Base-by-base conservation (phyloP, 2,329 filamentous ascomycete genomes). In the Hypoxylon sp. region DNA sequence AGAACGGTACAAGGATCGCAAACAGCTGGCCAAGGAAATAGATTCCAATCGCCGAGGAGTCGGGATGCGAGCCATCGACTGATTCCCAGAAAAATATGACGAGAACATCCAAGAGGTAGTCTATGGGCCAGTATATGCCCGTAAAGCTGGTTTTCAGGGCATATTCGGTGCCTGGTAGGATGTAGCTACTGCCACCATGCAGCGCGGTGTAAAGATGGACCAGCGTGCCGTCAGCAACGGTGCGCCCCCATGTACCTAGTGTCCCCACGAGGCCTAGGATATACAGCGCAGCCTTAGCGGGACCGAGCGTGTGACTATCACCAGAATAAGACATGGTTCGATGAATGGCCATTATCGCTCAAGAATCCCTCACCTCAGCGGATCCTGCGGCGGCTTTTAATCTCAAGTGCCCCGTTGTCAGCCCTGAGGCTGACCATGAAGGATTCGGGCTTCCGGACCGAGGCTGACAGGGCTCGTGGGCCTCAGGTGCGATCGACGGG, bases 31-130 rank as follows among this genome's bases (percentile, higher is more conserved):
- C 64, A 9, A 42, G 19, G 17, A 67, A 51, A 31, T 67, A 67
- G 53, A 59, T 35, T 13, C 64, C 64, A 6, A 50, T 42, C n/a
- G 64, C 59, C 31, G 64, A 63, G 3, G 42, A 48, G 11, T 35
- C 47, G 24, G 58, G 58, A 35, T 63, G 64, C 8, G 58, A 63
- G 19, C 64, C 64, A 48, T 67, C 52, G n/a, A 54, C 64, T 31
- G 61, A 26, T 31, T 50, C 46, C 46, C 46, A 50, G 57, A 68
- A 68, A 39, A 68, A 68, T 5, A 65, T 29, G 24, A 68, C 66
- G 33, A 68, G 62, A 22, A 51, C 50, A 10, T 57, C 24, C 24
- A 55, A 14, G 5, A 68, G 52, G 50, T 65, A 54, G 52, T 68
- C 66, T n/a, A 68, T 19, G 5, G 53, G 51, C 39, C 39, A 44